These are phyloP conservation scores for Debaryomyces nepalensis DNA, from an alignment of 1,139 yeast genomes.

Conservation along the genomic window DNA sequence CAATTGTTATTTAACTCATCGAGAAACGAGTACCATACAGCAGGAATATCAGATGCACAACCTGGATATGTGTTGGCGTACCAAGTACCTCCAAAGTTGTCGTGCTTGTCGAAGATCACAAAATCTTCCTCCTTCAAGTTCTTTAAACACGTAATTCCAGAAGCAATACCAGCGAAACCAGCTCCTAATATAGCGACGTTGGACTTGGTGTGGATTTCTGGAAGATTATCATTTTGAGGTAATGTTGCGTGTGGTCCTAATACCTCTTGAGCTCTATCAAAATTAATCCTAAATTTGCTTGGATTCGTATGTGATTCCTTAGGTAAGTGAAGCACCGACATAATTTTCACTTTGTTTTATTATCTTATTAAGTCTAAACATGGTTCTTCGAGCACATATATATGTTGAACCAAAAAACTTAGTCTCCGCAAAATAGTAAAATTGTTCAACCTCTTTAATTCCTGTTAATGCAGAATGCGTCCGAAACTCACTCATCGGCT, in stretches of 20 bases:
- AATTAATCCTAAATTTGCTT: constrained; percentile 32
- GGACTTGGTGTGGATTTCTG: constrained; percentile 31
- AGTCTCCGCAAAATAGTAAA: constrained; percentile 1
- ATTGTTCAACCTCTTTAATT: no score
- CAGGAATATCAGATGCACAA: constrained; percentile 57
- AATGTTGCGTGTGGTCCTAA: constrained; percentile 29
- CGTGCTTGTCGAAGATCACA: constrained; percentile 49
- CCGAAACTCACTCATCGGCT: no score
- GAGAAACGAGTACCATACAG: constrained; percentile 51
- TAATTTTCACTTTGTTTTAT: no score
- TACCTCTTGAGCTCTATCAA: constrained; percentile 33
- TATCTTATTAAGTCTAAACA: no score
- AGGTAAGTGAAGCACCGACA: constrained; percentile 20
- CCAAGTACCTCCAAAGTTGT: constrained; percentile 59
- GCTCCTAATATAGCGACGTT: constrained; percentile 50
- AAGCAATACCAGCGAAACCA: constrained; percentile 52
- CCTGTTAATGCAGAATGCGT: no score
- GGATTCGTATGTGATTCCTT: constrained; percentile 42
- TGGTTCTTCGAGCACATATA: no score
- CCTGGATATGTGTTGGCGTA: constrained; percentile 59
- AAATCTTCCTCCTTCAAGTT: constrained; percentile 39
- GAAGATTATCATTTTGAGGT: constrained; percentile 23
- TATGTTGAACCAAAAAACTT: no score
- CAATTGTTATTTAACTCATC: constrained; percentile 48
- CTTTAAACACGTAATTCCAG: constrained; percentile 36